Evolutionary conservation across 345 rosid species (phyloP), one percentile per base, ranked within the genome.

Genomic region (Eutrema japonicum): DNA sequence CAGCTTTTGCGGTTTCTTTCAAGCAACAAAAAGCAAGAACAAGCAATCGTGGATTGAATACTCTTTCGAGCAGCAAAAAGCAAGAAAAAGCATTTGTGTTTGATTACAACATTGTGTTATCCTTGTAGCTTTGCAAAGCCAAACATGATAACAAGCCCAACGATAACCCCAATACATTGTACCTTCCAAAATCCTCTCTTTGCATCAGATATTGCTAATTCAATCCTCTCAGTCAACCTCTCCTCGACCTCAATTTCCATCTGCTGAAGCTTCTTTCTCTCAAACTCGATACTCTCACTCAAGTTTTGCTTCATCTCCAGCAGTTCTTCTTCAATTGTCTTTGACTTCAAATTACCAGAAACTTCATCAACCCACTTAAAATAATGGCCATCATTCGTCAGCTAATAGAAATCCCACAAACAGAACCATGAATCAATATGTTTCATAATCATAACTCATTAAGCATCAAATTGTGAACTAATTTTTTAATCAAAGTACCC

Each of bases 1-100:
- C 82, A 88, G 67, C 82, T 88, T 59, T 68, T 83, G 46, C 72
- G 78, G 69, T 84, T 84, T 47, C 75, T 90, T 77, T 48, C 80
- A 26, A 79, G 74, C 41, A 76, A 41, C 7, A 76, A 66, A 51
- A 66, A 72, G 70, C 87, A 77, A 53, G 66, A 78, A 49, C 74
- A 53, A 43, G 68, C 73, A 27, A 78, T 74, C 58, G 74, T 82
- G 6, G 58, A 73, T 18, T 57, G 53, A 42, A 16, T 18, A 10
- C 29, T 55, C 49, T 52, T 38, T 64, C 30, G 22, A 18, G 22
- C 22, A 18, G 22, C 22, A 18, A 18, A 18, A 18, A 18, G 22
- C 22, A 18, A 18, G 22, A 18, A 18, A 18, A 18, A 18, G 22
- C 26, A 22, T 22, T 22, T 22, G 26, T 22, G 26, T 22, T 22